Conservation (phyloP, 225 moss, liverwort and hornwort species). For the Sphagnum tenellum region DNA sequence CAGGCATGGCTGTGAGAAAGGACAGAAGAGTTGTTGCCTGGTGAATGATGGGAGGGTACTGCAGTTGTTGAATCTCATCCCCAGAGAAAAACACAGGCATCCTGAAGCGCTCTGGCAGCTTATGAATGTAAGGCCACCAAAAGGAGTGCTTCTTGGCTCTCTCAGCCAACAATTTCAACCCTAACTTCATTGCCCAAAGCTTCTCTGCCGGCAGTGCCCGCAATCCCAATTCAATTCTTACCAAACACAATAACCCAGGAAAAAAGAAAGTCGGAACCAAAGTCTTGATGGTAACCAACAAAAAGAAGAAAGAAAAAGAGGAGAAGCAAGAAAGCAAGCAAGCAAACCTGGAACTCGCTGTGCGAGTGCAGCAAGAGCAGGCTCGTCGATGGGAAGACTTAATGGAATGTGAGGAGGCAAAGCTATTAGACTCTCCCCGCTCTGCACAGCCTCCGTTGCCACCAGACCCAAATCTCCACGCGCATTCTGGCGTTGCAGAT, state of each 20-base stretch:
- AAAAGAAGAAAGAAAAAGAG: neutral
- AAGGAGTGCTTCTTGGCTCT: conserved; percentile 36
- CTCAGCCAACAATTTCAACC: conserved; percentile 54
- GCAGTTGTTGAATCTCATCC: conserved; percentile 48
- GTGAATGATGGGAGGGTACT: conserved; percentile 51
- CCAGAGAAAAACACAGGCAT: conserved; percentile 49
- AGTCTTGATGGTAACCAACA: neutral
- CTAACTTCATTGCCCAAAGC: conserved; percentile 62
- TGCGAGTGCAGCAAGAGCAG: conserved; percentile 25
- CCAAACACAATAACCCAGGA: conserved; percentile 1
- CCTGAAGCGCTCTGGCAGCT: conserved; percentile 37
- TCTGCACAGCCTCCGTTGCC: conserved; percentile 22
- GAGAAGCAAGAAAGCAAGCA: neutral
- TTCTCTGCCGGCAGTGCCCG: conserved; percentile 44
- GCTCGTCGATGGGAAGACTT: conserved; percentile 20
- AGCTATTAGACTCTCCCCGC: conserved; percentile 34
- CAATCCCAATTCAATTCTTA: conserved; percentile 12
- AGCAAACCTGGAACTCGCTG: conserved; percentile 45
- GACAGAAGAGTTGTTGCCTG: conserved; percentile 20
- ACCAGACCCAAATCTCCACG: conserved; percentile 25
- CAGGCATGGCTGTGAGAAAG: neutral
- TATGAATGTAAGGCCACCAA: conserved; percentile 56
- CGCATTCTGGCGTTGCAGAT: conserved; percentile 9
- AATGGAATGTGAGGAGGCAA: conserved; percentile 54
- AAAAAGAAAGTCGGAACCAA: neutral